Base-by-base conservation (phyloP, 164 flowering plant genomes). In the Akebia trifoliata region DNA sequence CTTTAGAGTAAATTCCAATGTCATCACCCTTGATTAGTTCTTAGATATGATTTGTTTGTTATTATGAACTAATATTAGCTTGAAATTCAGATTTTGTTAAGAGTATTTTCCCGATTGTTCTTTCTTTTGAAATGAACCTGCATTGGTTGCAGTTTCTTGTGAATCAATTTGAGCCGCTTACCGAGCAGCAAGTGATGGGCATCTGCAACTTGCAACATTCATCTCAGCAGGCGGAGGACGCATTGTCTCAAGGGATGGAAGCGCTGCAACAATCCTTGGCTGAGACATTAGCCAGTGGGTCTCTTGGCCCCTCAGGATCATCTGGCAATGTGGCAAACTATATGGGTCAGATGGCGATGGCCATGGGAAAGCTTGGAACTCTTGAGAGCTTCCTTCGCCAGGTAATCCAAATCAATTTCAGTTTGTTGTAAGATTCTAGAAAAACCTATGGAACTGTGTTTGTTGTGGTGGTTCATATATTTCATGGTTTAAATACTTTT, bases 261-360 rank as follows among this genome's bases (percentile, higher is more conserved):
- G 89, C 88, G 3, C 57, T 87, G 73, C 95, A 87, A 64, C 95
- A 87, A 68, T 82, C 95, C n/a, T 65, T 87, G 53, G 87, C 90
- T 26, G 87, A 87, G 64, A 87, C 95, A 9, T 66, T 87, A 59
- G 77, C 95, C 12, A 77, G 42, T 42, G 86, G 85, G 20, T 69
- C 90, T 46, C 83, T 81, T 42, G 76, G 77, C 20, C 70, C 82
- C 9, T 64, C 89, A 0, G 86, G 87, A 12, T 67, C 91, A 46
- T 79, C 89, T n/a, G 92, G 87, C 6, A 77, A 85, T 61, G 90
- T 87, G 28, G 92, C 95, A 21, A 83, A 81, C 65, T 87, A 87
- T 59, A 87, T 87, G 92, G 95, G 95, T 53, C 95, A 87, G 64
- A 87, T 84, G 95, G 95, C 95, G 37, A 82, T 84, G 86, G 95